Base-by-base conservation (phyloP, 371 early-diverging fungal genomes). In the Apophysomyces elegans region DNA sequence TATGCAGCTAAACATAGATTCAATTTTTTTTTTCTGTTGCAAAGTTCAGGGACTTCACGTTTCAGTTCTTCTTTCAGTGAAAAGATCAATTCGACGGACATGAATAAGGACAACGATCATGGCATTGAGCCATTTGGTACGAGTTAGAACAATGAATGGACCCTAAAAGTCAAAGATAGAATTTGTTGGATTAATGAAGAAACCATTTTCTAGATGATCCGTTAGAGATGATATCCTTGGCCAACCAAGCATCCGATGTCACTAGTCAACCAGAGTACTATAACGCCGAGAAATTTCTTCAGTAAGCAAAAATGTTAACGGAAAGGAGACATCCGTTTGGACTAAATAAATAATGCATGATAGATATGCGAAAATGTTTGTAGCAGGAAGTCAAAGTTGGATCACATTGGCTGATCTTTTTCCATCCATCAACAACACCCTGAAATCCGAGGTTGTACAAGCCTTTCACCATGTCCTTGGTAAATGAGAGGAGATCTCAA, bases 381-480 rank as follows among this genome's bases (percentile, higher is more conserved):
- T 63, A 13, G 32, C 18, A 56, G 63, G 39, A n/a, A 37, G 39
- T 37, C 36, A 44, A 50, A 14, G 11, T 35, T 37, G 8, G 11
- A 56, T 56, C 32, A 36, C 50, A 37, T 16, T 46, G 13, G n/a
- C n/a, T 7, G 54, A 46, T 37, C 39, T 62, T 13, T 54, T 61
- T 35, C 46, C 61, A 26, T 44, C 35, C 12, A 44, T 39, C 36
- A 50, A 11, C 47, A 62, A 62, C 16, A 26, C 56, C 12, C 16
- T 50, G 13, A 46, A 18, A 37, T 62, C 54, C 50, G 62, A 62
- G 56, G 54, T 54, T 13, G 62, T 54, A 44, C 47, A 39, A 7
- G 54, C 61, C 13, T 61, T 61, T 44, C 46, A 61, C 18, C 61
- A 46, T 32, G 47, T 61, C 18, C 62, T 62, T 7, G 37, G 62